phyloP scores from a whole-genome alignment of 139 green algal genomes.

The Chlamydomonas schloesseri region DNA sequence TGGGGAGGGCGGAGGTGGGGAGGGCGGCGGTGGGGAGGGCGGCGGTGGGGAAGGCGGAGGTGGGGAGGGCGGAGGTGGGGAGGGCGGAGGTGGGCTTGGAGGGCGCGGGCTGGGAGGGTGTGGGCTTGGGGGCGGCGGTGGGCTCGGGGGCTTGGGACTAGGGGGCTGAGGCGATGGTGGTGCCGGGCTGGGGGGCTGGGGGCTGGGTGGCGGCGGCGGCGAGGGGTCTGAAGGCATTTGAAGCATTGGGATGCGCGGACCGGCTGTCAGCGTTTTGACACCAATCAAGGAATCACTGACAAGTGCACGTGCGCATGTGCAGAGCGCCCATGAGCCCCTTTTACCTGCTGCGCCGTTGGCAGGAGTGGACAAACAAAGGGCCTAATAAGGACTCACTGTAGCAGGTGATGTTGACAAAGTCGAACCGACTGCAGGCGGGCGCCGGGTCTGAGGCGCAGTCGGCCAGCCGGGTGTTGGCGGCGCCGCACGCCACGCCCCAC shows the following conservation, averaged over 20 bases:
- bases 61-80: neutral
- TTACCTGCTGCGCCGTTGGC: too few species aligned
- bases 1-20: neutral
- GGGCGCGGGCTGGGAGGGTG: neutral
- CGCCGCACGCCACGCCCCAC: neutral
- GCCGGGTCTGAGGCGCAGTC: neutral
- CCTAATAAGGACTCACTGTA: neutral
- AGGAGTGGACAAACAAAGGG: too few species aligned
- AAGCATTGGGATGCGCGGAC: too few species aligned
- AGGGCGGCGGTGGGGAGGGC: neutral
- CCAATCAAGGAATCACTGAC: too few species aligned
- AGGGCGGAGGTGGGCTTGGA: neutral
- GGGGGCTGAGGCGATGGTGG: neutral
- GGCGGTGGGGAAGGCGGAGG: neutral
- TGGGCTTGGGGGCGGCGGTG: neutral
- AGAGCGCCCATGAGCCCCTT: neutral
- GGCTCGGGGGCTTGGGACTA: too few species aligned
- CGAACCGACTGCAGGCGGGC: neutral
- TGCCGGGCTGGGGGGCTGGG: neutral
- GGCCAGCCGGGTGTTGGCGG: neutral
- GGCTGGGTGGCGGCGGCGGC: neutral
- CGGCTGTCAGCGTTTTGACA: too few species aligned
- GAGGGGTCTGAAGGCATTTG: neutral
- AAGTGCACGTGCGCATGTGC: neutral
- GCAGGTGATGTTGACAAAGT: conserved; percentile 7